A percentile compares a stretch with the other conserved stretches of the same genome.
phyloP scores from a whole-genome alignment of 495 filamentous ascomycete species.

The Friedmanniomyces simplex region DNA sequence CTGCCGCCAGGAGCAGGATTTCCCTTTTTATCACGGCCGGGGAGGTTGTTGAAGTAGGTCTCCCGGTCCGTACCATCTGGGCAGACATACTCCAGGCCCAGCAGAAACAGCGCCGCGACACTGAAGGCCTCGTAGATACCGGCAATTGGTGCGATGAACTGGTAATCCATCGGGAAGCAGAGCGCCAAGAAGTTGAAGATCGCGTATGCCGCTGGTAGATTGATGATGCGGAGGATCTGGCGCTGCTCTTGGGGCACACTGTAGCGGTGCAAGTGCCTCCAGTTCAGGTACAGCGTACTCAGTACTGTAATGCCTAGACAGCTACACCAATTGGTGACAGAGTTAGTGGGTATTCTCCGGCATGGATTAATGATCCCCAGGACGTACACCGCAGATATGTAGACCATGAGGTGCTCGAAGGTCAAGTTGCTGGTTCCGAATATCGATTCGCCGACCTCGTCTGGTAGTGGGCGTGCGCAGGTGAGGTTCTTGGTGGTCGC shows the following conservation, averaged over 20 bases:
- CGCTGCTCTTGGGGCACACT: conserved; percentile 17
- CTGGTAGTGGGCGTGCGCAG: conserved; percentile 8
- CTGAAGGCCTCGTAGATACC: conserved; percentile 14
- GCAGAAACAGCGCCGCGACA: conserved; percentile 15
- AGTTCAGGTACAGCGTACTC: conserved; percentile 7
- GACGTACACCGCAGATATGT: conserved; percentile 3
- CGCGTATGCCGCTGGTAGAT: conserved; percentile 10
- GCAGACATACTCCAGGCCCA: conserved; percentile 16
- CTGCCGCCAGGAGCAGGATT: conserved; percentile 9
- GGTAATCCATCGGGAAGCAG: conserved; percentile 11
- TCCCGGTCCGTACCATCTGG: conserved; percentile 16
- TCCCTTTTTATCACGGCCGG: conserved; percentile 8
- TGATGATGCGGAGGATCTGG: conserved; percentile 15
- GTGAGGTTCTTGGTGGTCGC: conserved; percentile 6
- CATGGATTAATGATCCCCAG: no score
- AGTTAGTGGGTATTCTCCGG: neutral
- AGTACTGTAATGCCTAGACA: conserved; percentile 13
- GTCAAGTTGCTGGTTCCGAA: conserved; percentile 3
- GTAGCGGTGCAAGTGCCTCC: conserved; percentile 15
- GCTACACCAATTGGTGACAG: neutral
- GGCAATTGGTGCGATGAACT: conserved; percentile 14
- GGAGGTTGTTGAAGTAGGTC: conserved; percentile 12
- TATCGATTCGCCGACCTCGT: conserved; percentile 8
- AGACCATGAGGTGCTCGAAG: conserved; percentile 15
- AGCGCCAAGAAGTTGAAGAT: conserved; percentile 16